Evolutionary conservation across 2,329 filamentous ascomycete species (phyloP).

Genomic region (Ophiostoma tasmaniense): DNA sequence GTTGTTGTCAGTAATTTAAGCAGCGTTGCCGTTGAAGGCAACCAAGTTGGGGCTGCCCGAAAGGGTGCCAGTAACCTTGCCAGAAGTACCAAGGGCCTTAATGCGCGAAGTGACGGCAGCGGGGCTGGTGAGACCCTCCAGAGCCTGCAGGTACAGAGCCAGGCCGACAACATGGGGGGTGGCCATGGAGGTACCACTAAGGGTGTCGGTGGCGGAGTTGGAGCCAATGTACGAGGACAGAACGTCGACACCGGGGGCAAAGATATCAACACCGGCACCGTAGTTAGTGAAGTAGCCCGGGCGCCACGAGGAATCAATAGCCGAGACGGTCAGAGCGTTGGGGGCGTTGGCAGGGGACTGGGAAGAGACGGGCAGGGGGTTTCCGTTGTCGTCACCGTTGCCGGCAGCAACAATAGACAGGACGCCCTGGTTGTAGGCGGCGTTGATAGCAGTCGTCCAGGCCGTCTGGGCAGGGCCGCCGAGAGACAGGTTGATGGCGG

Average conservation of each 20-base stretch:
- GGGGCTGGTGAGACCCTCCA: conserved; percentile 37
- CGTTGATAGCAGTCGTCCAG: conserved; percentile 87
- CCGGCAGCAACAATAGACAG: conserved; percentile 98
- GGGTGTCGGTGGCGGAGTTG: conserved; percentile 94
- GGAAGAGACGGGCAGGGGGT: conserved; percentile 48
- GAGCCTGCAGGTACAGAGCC: conserved; percentile 93
- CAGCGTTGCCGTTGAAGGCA: conserved; percentile 45
- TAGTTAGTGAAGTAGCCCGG: conserved; percentile 99
- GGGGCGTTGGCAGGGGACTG: conserved; percentile 92
- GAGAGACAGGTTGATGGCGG: conserved; percentile 97
- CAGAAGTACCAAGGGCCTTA: conserved; percentile 32
- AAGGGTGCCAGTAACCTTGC: conserved; percentile 28
- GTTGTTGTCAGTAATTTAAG: not conserved
- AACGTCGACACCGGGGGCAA: conserved; percentile 93
- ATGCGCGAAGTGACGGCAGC: conserved; percentile 41
- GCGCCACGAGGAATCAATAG: conserved; percentile 84
- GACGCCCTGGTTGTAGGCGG: conserved; percentile 80
- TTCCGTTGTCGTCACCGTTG: conserved; percentile 97
- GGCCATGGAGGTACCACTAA: conserved; percentile 98
- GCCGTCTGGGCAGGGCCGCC: conserved; percentile 93
- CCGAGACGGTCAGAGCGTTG: conserved; percentile 91
- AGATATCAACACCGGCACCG: conserved; percentile 98
- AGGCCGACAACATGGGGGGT: conserved; percentile 95
- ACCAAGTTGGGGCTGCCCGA: conserved; percentile 42
- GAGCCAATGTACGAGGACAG: conserved; percentile 97